Evolutionary conservation across 1,284 basidiomycete species (phyloP).

Genomic region (Naganishia cerealis): DNA sequence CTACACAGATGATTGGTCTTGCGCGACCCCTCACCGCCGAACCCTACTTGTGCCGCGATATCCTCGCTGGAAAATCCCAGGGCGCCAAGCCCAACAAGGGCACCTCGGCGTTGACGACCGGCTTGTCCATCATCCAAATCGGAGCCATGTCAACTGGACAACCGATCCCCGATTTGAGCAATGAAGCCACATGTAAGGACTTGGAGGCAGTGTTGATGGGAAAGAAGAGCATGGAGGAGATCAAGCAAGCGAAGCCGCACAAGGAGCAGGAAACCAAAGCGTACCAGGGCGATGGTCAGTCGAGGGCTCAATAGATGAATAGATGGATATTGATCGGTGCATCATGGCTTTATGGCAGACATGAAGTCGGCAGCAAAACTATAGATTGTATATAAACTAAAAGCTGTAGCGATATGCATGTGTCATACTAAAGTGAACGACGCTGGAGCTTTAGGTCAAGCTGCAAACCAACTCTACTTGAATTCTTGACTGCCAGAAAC

Average conservation of each 20-base stretch:
- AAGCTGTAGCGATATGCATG: not conserved
- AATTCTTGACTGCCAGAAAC: too few relatives aligned
- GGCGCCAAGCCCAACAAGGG: conserved; percentile 45
- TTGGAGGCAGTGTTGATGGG: conserved; percentile 32
- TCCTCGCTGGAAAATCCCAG: conserved; percentile 51
- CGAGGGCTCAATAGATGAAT: conserved; percentile 25
- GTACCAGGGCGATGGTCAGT: conserved; percentile 31
- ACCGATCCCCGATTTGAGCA: conserved; percentile 37
- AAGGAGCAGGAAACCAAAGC: conserved; percentile 29
- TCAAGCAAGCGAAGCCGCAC: conserved; percentile 29
- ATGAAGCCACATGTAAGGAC: conserved; percentile 33
- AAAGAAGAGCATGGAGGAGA: conserved; percentile 33
- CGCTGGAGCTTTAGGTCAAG: too few relatives aligned
- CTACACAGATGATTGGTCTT: conserved; percentile 55
- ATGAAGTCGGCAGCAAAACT: not conserved
- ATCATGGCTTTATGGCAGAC: not conserved
- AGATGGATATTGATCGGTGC: conserved; percentile 15
- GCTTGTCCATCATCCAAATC: conserved; percentile 38
- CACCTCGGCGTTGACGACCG: conserved; percentile 35
- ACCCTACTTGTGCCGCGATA: conserved; percentile 54
- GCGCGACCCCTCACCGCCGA: conserved; percentile 57
- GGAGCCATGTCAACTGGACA: conserved; percentile 37
- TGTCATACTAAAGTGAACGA: too few relatives aligned
- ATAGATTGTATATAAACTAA: conserved; percentile 2
- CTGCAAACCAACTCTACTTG: too few relatives aligned